Evolutionary conservation across 108 stramenopile species (phyloP), one percentile per base, ranked within the genome.

Genomic region (Cyclotella sp.): DNA sequence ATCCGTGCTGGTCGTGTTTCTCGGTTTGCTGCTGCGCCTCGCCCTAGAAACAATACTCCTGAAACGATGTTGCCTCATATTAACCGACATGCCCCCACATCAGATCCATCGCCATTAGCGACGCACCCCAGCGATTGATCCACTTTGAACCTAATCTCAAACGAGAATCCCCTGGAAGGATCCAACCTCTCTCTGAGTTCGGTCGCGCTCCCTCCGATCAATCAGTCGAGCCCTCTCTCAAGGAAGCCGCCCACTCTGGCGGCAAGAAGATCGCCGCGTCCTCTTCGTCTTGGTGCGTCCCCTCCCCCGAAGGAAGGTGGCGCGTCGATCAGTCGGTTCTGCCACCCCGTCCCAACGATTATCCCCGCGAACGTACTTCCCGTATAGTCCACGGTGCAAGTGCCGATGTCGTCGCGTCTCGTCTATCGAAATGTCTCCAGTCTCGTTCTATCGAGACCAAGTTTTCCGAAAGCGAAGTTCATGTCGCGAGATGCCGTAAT

Each of bases 401-500:
- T 27, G 86, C 77, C 30, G 53, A 53, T 51, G 75, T 82, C 67
- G 79, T 93, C 15, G 84, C 90, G n/a, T 63, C 43, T 24, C 78
- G 92, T 18, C 87, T 93, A 54, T 70, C 88, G 19, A 83, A 84
- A 30, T 68, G 82, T 19, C 85, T 93, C 39, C 85, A 84, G 8
- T 22, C 62, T 13, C 72, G 88, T 8, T 90, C 89, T 11, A 84
- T 93, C 63, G 83, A 87, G 52, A 78, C 90, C n/a, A 85, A 84
- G 61, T 91, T 78, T 57, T 83, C 82, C 66, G 64, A 73, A 53
- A 75, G 67, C 14, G 78, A 85, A 12, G 83, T 65, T 0, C 85
- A 85, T 64, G 26, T 79, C 13, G 92, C 88, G 49, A 90, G 88
- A 60, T 93, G 92, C 75, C 84, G 65, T 0, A 91, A 88, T 41